Base-by-base conservation (phyloP, 306 rosid genomes). In the Rosa multiflora region DNA sequence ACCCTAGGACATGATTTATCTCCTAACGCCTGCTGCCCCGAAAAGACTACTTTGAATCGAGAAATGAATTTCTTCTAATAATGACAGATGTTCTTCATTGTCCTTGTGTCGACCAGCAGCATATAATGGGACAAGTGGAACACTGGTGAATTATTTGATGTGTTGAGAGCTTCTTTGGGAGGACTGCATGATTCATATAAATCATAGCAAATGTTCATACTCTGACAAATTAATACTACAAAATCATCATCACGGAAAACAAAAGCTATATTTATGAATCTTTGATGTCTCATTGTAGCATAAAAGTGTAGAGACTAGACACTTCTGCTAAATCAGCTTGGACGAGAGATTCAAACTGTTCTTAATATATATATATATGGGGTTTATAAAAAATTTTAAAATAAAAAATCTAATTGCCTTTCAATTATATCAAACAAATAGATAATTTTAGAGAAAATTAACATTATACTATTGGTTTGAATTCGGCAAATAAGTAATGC, bases 1-100 rank as follows among this genome's bases (percentile, higher is more conserved):
- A 76, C 79, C 82, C 73, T 18, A 43, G 55, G 46, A 63, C 74
- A 68, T 75, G 72, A 79, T 79, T 63, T 64, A 59, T 56, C 72
- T 71, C 78, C 83, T 3, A 68, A 70, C 67, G 61, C 80, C 83
- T 83, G 73, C 77, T 44, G 52, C 52, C 83, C 61, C 13, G 32
- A 35, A 78, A 61, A 17, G 67, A 74, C 76, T 35, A 62, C 47
- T 43, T 44, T 32, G 43, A 21, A 44, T 3, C 10, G 15, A 18
- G 13, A 55, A 23, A 61, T 23, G 29, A 59, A 12, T 8, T 2
- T 23, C 6, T 17, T n/a, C 7, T n/a, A 15, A 75, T 61, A 1
- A 75, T 75, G 43, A 73, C 67, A 53, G 14, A 74, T 61, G 20
- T 67, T 75, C 11, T 12, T 26, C 58, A 23, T 61, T 59, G 58